Evolutionary conservation across 805 yeast species (phyloP), one percentile per base, ranked within the genome.

Genomic region (Saccharomycopsis fibuligera): DNA sequence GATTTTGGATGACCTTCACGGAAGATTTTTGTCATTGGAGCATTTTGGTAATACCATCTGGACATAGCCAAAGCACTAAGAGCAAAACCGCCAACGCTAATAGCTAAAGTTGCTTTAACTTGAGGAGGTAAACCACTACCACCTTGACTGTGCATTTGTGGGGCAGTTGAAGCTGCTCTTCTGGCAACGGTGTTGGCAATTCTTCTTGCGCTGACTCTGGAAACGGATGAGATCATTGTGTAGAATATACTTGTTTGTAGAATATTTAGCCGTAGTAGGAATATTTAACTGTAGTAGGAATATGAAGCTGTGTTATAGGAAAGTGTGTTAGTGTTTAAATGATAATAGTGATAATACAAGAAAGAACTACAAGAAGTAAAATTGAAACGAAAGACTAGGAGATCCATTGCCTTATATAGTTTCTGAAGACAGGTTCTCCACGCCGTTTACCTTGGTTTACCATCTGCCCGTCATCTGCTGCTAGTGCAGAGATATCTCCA

Each of bases 51-150:
- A 49, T 53, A 53, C 35, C 36, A 53, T 31, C 35, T 31, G 22
- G 50, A 25, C 56, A 53, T 53, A 12, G 47, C 53, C 10, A 35
- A 50, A 29, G 53, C 50, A 41, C 45, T 40, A 29, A 36, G 47
- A 35, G 31, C 24, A 19, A 43, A 39, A 27, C 53, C 52, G 38
- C 55, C 56, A 29, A 48, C 35, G 19, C 48, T 36, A 5, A 40
- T 27, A 29, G 25, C 36, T 23, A 54, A 73, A 41, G 68, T 97
- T 50, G 68, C 86, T 5, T 62, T 91, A 3, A 65, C 80, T 2
- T 65, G 84, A 42, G 85, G 81, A 54, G 90, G 58, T 62, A 65
- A 22, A 74, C 91, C 1, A 91, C 95, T 0, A 75, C 89, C 46
- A 62, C 23, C 25, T 5, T 24, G 17, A 29, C 25, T 23, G 17